Base-by-base conservation (phyloP, 2,329 filamentous ascomycete genomes). In the Dendrostoma leiphaemia region DNA sequence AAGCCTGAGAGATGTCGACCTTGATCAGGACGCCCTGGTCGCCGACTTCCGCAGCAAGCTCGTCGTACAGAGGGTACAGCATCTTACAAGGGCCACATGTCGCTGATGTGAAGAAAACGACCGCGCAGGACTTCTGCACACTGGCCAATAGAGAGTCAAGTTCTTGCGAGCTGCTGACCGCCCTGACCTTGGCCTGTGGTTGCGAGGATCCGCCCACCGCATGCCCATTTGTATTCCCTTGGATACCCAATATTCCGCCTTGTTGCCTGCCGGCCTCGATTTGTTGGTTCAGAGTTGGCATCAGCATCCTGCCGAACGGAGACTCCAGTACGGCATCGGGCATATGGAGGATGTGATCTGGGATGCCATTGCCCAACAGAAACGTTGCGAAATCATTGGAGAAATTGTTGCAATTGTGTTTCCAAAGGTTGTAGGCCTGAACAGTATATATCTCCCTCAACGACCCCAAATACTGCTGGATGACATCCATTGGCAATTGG, bases 351-450 rank as follows among this genome's bases (percentile, higher is more conserved):
- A 99, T 97, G 63, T 96, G 86, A 1, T 86, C 81, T 0, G 94
- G 94, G 56, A 97, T 97, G 3, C 90, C 89, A 62, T 86, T 89
- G 21, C 94, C 93, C 1, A 97, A 76, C 0, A 97, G 77, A 60
- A 97, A 97, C 70, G 90, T 94, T 59, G 90, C 78, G 61, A 97
- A 86, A 58, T 96, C 91, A 65, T 97, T 93, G 3, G 89, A 90
- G 71, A 97, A 99, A 70, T 97, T 97, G 74, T 97, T 99, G 76
- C 93, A 97, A 68, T 99, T 99, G 71, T 97, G 91, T 63, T 74
- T 90, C 69, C 82, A 96, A 5, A 97, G 75, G 66, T 97, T 91
- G 65, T 97, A 97, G 1, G 90, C 89, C 83, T 91, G 60, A 8
- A 88, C 76, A 0, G 91, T 96, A 66, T 95, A 99, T 10, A 95